These are phyloP conservation scores for Penicillium verrucosum DNA, from an alignment of 2,329 filamentous ascomycete genomes.

Conservation along the genomic window DNA sequence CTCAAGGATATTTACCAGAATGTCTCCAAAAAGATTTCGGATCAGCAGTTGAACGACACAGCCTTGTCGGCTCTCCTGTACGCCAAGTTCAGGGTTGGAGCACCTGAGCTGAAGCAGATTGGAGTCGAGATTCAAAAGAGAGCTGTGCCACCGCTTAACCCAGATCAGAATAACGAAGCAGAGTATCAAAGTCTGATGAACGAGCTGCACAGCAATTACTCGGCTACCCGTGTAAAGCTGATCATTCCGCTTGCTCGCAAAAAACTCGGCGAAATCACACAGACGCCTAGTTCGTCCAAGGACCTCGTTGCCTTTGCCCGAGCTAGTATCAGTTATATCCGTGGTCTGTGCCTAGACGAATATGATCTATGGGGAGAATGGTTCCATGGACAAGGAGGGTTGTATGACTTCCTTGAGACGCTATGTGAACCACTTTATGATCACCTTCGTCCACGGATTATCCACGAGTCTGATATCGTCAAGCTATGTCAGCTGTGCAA, in stretches of 20 bases:
- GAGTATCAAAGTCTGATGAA: slow-evolving; percentile 66
- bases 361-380: slow-evolving; percentile 65
- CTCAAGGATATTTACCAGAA: slow-evolving; percentile 61
- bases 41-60: slow-evolving; percentile 67
- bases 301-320: slow-evolving; percentile 65
- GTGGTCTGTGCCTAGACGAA: slow-evolving; percentile 64
- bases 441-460: slow-evolving; percentile 61
- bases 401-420: slow-evolving; percentile 65
- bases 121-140: slow-evolving; percentile 67
- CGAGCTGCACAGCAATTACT: slow-evolving; percentile 63
- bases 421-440: slow-evolving; percentile 67
- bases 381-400: slow-evolving; percentile 60
- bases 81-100: slow-evolving; percentile 67
- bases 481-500: slow-evolving; percentile 66
- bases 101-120: slow-evolving; percentile 62
- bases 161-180: slow-evolving; percentile 56
- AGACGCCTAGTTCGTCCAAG: slow-evolving; percentile 58
- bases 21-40: slow-evolving; percentile 61
- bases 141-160: slow-evolving; percentile 58
- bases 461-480: slow-evolving; percentile 64
- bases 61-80: slow-evolving; percentile 69
- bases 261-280: slow-evolving; percentile 54
- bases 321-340: slow-evolving; percentile 62
- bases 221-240: slow-evolving; percentile 56
- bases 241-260: slow-evolving; percentile 62